Base-by-base conservation (phyloP, 1,284 basidiomycete genomes). In the Ceratobasidium sp. region DNA sequence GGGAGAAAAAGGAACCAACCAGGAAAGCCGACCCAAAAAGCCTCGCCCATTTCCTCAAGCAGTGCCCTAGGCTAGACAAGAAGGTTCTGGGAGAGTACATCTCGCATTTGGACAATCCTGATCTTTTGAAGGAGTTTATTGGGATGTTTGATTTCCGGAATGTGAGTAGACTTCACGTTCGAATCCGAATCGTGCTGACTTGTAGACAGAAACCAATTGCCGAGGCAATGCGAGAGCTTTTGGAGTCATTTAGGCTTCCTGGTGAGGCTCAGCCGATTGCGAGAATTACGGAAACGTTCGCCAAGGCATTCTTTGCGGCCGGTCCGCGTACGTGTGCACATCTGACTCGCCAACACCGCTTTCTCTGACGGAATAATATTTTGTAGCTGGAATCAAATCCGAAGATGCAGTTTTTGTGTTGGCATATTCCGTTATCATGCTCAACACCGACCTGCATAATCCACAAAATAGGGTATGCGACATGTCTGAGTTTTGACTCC, bases 371-470 rank as follows among this genome's bases (percentile, higher is more conserved):
- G 46, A 38, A 42, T 46, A 25, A 40, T 38, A 23, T 8, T 54
- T 53, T 40, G 16, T 75, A 91, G 92, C 87, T 59, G 96, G 96
- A 78, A 91, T 99, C 77, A 93, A 92, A 78, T 91, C 85, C 53
- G 89, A 95, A 81, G 97, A 99, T 80, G 94, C 96, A 0, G 93
- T 95, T 25, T 97, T 98, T 81, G 92, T 99, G 2, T 82, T 99
- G 30, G 88, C 96, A 0, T 99, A 91, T 81, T 98, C 96, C 0
- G 90, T 99, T 75, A 98, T 99, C 81, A 89, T 99, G 95, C 87
- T 99, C 73, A 99, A 99, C 81, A 99, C 97, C 1, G 97, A 99
- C 82, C 87, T 90, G 73, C 96, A 98, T 80, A 98, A 94, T 79
- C 95, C 96, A n/a, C 95, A 98, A 84, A 87, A 96, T 75, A 83